Evolutionary conservation across 768 basidiomycete genomes (phyloP).

Genomic region (Dacryopinax spathularia): DNA sequence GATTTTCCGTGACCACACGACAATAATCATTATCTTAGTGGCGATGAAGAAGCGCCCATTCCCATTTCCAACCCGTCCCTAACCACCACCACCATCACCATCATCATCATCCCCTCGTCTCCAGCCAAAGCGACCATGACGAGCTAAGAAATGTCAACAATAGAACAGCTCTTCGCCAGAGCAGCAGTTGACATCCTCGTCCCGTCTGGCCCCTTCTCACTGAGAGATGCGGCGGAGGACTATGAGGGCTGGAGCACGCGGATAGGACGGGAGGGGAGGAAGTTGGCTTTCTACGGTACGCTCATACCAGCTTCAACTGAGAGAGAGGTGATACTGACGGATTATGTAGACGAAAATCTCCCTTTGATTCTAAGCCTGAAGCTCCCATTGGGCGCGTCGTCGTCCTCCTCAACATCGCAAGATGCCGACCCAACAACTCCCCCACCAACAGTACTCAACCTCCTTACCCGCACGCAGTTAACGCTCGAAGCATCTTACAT

Average conservation of each 20-base stretch:
- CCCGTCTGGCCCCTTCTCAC: background rate
- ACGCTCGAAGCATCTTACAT: constrained; percentile 66
- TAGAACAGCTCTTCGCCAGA: background rate
- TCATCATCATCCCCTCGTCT: background rate
- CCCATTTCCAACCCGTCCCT: too few species aligned
- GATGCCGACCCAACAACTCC: constrained; percentile 21
- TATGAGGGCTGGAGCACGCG: background rate
- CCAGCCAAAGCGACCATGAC: background rate
- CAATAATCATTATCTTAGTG: too few species aligned
- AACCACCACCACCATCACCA: too few species aligned
- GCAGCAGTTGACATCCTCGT: background rate
- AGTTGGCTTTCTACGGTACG: constrained; percentile 12
- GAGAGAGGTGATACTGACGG: background rate
- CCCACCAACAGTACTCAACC: constrained; percentile 35
- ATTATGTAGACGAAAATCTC: constrained; percentile 24
- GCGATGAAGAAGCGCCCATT: too few species aligned
- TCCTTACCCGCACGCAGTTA: constrained; percentile 57
- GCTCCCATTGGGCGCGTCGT: constrained; percentile 19
- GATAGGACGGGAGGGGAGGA: background rate
- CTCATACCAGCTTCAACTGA: background rate
- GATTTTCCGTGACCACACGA: too few species aligned
- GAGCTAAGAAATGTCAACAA: background rate
- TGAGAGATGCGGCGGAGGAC: background rate
- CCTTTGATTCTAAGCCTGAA: constrained; percentile 24
- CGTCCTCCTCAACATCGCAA: constrained; percentile 18